Evolutionary conservation across 1,284 basidiomycete genomes (phyloP), one percentile per base, ranked within the genome.

Genomic region (Waitea zeae): DNA sequence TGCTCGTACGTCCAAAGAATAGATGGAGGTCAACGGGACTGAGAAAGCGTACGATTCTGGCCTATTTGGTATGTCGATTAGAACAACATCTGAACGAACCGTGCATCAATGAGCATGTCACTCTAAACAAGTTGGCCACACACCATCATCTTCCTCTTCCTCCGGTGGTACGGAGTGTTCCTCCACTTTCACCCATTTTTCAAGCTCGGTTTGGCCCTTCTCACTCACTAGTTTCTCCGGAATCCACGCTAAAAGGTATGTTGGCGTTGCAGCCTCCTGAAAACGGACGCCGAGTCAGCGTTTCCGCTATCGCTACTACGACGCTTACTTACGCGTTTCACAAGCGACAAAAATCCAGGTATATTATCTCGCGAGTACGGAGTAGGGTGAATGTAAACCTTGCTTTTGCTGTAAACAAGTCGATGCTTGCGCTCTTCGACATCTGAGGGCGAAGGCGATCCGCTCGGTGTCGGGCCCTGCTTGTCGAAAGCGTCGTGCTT

Each of bases 41-140:
- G 89, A 93, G 58, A 97, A 97, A 1, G 93, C 89, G 49, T 96
- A 95, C 14, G 83, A 83, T 51, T 90, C 83, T 5, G 84, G 78
- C 36, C 77, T 58, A 0, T 65, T 67, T 18, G 81, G 82, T 36
- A 81, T 62, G 46, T 81, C 80, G 41, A 84, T 80, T 20, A 84
- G 60, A 29, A 86, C 78, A 13, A 70, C 72, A 49, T 86, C 81
- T 84, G 41, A 17, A n/a, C n/a, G 36, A 38, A 30, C 34, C 11
- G 32, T 6, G 3, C 33, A 31, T 13, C 22, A 22, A n/a, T n/a
- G 9, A 15, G 47, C 3, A 40, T 7, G 22, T 26, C 7, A n/a
- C 20, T 17, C 28, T 15, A 26, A 26, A 24, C 33, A 12, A 34
- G 29, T 4, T 39, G 2, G 34, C 22, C n/a, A n/a, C 7, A 20